phyloP scores from a whole-genome alignment of 306 rosid species.

The Rosa persica region DNA sequence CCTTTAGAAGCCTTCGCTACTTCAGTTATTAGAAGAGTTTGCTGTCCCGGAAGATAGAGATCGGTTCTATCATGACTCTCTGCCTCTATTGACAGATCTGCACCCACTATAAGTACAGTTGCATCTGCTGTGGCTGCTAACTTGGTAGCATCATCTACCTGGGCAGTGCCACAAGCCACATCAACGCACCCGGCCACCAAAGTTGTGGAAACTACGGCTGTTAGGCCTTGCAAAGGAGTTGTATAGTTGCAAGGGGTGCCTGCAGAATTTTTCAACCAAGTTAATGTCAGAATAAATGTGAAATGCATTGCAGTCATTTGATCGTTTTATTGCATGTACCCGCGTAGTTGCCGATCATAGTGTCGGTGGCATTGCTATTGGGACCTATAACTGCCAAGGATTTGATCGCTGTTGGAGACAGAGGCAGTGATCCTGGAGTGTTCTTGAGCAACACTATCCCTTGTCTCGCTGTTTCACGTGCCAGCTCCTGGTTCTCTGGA shows the following conservation, averaged over 20 bases:
- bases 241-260: slow-evolving; percentile 81
- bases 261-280: slow-evolving; percentile 34
- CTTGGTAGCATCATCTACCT: slow-evolving; percentile 59
- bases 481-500: slow-evolving; percentile 56
- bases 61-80: slow-evolving; percentile 77
- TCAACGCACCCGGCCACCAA: slow-evolving; percentile 69
- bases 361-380: slow-evolving; percentile 78
- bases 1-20: slow-evolving; percentile 85
- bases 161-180: slow-evolving; percentile 65
- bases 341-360: slow-evolving; percentile 89
- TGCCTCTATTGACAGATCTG: slow-evolving; percentile 73
- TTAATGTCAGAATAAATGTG: background rate
- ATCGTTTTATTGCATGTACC: slow-evolving; percentile 37
- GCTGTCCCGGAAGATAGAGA: slow-evolving; percentile 88
- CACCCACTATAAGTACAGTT: slow-evolving; percentile 75
- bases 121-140: slow-evolving; percentile 87
- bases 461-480: slow-evolving; percentile 89
- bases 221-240: slow-evolving; percentile 82
- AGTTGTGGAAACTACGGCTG: slow-evolving; percentile 61
- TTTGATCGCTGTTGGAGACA: slow-evolving; percentile 59
- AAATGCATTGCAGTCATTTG: background rate
- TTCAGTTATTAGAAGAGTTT: slow-evolving; percentile 58
- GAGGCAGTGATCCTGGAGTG: slow-evolving; percentile 59
- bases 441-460: slow-evolving; percentile 94
- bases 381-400: slow-evolving; percentile 92